These are phyloP conservation scores for Arthrobotrys sphaeroides DNA, from an alignment of 2,329 filamentous ascomycete species.

Conservation along the genomic window DNA sequence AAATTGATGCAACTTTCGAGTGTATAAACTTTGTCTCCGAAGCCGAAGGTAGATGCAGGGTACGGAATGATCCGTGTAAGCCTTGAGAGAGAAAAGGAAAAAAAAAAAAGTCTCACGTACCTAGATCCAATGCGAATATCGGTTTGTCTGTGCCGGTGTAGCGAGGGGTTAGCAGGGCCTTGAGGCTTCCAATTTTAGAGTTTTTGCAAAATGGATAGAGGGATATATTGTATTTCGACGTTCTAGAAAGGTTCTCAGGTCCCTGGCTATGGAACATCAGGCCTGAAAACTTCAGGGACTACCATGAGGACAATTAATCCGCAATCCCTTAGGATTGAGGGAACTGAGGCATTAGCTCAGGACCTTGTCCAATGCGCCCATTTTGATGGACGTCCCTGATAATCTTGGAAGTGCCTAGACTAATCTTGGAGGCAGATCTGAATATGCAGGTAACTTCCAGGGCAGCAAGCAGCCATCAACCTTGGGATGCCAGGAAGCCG, in stretches of 20 bases:
- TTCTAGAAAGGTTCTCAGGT: constrained; percentile 8
- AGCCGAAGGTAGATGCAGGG: neutral
- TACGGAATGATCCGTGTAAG: neutral
- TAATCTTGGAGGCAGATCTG: neutral
- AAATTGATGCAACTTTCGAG: neutral
- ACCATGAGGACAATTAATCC: constrained; percentile 11
- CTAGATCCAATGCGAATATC: constrained; percentile 54
- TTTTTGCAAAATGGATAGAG: constrained; percentile 10
- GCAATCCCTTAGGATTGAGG: neutral
- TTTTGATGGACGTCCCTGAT: neutral
- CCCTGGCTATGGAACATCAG: neutral
- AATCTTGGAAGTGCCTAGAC: too few species aligned
- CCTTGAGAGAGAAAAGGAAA: too few species aligned
- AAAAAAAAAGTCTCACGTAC: constrained; percentile 26
- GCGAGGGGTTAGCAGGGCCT: constrained; percentile 27
- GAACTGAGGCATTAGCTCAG: constrained; percentile 5
- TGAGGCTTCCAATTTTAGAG: constrained; percentile 2
- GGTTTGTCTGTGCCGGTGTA: constrained; percentile 34
- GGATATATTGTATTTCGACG: constrained; percentile 5
- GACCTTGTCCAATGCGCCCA: neutral
- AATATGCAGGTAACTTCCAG: neutral
- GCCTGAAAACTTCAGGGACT: constrained; percentile 5
- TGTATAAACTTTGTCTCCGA: neutral
- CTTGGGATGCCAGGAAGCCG: neutral
- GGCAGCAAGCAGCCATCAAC: neutral